A percentile compares a stretch with the other conserved stretches of the same genome.
Conservation (phyloP, 2,329 filamentous ascomycete species). For the Neonectria faginata region DNA sequence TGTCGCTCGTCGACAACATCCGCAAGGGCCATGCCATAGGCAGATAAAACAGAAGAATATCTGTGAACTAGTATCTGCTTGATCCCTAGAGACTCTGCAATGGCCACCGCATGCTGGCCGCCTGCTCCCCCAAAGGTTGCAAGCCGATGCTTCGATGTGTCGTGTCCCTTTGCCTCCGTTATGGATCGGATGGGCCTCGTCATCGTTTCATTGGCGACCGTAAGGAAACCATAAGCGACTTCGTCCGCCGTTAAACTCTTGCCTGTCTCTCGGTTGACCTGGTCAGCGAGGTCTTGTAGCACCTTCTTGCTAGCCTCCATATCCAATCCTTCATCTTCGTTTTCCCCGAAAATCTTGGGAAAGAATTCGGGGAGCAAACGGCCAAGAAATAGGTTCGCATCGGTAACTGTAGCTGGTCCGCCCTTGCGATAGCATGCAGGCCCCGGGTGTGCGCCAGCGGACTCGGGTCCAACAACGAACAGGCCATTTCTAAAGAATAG, state of each 20-base stretch:
- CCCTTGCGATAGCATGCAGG: slow-evolving; percentile 93
- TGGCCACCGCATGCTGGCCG: slow-evolving; percentile 91
- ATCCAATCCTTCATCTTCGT: slow-evolving; percentile 86
- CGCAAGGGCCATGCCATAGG: slow-evolving; percentile 92
- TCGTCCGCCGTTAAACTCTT: slow-evolving; percentile 82
- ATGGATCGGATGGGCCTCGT: slow-evolving; percentile 88
- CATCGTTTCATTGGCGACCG: slow-evolving; percentile 93
- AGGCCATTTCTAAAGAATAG: slow-evolving; percentile 91
- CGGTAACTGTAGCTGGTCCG: slow-evolving; percentile 90
- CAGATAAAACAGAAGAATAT: slow-evolving; percentile 89
- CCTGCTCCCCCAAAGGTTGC: slow-evolving; percentile 94
- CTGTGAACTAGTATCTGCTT: slow-evolving; percentile 86
- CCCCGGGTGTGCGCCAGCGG: slow-evolving; percentile 87
- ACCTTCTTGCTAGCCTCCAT: slow-evolving; percentile 78
- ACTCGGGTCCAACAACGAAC: slow-evolving; percentile 91
- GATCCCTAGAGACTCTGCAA: slow-evolving; percentile 86
- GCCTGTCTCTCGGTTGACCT: slow-evolving; percentile 81
- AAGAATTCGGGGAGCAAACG: slow-evolving; percentile 91
- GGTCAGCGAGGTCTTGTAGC: slow-evolving; percentile 79
- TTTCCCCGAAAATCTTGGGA: slow-evolving; percentile 92
- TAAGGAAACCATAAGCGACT: slow-evolving; percentile 89
- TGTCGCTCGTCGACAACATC: slow-evolving; percentile 94
- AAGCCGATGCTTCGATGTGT: slow-evolving; percentile 89
- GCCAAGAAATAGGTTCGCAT: slow-evolving; percentile 89
- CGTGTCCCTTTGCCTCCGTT: slow-evolving; percentile 92